Percentiles rank a stretch among this genome's conserved stretches.
Conservation (phyloP, 257 asterid species). For the Nicotiana tomentosiformis region DNA sequence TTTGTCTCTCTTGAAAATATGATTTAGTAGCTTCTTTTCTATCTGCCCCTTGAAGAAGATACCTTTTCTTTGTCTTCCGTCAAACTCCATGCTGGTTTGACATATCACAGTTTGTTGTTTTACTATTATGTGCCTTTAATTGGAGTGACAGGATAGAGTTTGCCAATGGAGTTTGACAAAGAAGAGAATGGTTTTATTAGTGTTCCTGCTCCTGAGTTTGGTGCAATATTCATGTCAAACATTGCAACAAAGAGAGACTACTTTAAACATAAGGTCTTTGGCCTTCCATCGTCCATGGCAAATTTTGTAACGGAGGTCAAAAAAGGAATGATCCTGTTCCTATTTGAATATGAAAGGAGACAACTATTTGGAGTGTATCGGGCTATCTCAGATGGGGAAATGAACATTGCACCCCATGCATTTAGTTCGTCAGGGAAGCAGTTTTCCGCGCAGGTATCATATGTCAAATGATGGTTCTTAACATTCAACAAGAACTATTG, state of each 20-base stretch:
- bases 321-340: conserved; percentile 76
- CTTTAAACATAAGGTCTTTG: conserved; percentile 44
- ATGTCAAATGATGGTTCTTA: neutral
- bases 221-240: conserved; percentile 83
- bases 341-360: conserved; percentile 62
- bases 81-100: neutral
- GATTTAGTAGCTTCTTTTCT: neutral
- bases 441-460: conserved; percentile 69
- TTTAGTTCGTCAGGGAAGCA: conserved; percentile 46
- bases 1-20: neutral
- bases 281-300: conserved; percentile 46
- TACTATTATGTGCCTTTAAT: conserved; percentile 8
- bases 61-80: neutral
- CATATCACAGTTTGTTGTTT: neutral
- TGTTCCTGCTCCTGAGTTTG: conserved; percentile 52
- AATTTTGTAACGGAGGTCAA: conserved; percentile 54
- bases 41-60: neutral
- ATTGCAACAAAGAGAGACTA: conserved; percentile 49
- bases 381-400: conserved; percentile 68
- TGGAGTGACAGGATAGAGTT: conserved; percentile 12
- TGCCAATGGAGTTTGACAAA: conserved; percentile 39
- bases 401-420: conserved; percentile 54
- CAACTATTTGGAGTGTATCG: conserved; percentile 72
- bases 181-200: conserved; percentile 40
- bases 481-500: neutral